These are phyloP conservation scores for Terfezia boudieri DNA, from an alignment of 495 filamentous ascomycete species.

Conservation along the genomic window DNA sequence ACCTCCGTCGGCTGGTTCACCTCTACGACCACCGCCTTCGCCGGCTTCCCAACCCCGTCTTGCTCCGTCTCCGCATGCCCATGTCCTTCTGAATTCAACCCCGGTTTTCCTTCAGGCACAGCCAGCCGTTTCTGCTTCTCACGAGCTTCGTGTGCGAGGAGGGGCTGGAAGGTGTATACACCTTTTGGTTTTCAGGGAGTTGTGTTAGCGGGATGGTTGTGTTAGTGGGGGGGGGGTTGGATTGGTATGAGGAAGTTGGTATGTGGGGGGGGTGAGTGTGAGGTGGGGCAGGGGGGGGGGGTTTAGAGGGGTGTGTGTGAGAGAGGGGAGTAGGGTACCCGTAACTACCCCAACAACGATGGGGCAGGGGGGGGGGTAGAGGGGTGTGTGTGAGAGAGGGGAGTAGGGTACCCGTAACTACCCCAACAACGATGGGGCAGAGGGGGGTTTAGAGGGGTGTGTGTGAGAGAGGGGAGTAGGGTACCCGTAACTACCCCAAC, in stretches of 20 bases:
- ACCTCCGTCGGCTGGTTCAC: slow-evolving; percentile 15
- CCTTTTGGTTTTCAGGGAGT: neutral
- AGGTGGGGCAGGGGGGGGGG: neutral
- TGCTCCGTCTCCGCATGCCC: slow-evolving; percentile 5
- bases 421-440: too few species aligned
- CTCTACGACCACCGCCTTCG: slow-evolving; percentile 17
- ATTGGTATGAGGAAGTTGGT: neutral
- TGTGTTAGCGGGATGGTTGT: neutral
- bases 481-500: neutral
- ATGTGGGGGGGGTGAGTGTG: neutral
- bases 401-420: too few species aligned
- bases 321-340: neutral
- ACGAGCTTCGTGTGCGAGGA: slow-evolving; percentile 11
- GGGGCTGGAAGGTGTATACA: slow-evolving; percentile 5
- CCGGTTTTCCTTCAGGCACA: slow-evolving; percentile 36
- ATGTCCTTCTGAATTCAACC: slow-evolving; percentile 47
- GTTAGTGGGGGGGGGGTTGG: neutral
- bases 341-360: neutral
- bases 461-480: neutral
- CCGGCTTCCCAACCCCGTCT: slow-evolving; percentile 1
- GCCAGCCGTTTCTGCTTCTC: slow-evolving; percentile 3
- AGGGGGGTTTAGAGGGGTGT: neutral
- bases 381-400: too few species aligned
- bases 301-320: neutral
- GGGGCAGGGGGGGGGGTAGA: too few species aligned